Base-by-base conservation (phyloP, 1,284 basidiomycete species). In the Puccinia horiana region DNA sequence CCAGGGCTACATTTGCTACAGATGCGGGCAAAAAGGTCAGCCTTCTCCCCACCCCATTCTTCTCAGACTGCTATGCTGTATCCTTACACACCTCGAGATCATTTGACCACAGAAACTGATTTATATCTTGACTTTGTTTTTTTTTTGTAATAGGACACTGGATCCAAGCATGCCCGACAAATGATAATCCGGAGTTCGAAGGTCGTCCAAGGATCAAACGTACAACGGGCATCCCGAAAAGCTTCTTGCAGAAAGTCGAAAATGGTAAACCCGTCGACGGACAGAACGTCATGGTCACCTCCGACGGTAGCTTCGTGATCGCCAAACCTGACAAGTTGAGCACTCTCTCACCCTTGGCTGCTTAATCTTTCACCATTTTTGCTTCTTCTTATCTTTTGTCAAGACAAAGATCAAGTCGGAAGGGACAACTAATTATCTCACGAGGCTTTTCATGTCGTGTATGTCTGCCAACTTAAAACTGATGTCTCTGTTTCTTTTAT, bases 131-230 rank as follows among this genome's bases (percentile, higher is more conserved):
- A 84, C 72, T n/a, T n/a, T n/a, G n/a, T 12, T 81, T 58, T 40
- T n/a, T 44, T 52, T 61, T 70, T 44, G 1, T 1, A 52, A 42
- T 87, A 96, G 94, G 95, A 42, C 97, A 99, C 86, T 99, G 97
- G 97, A 99, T 99, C 84, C 96, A 99, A 87, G 94, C 97, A 84
- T 99, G 97, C 86, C 97, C 97, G 0, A 97, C 95, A 3, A 98
- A 98, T 87, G 95, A 94, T 85, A 94, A 99, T 87, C 92, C 94
- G 52, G 94, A 96, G 49, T 97, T 92, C 84, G 94, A 97, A 87
- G 94, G 98, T 85, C 90, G 93, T 83, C 96, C 96, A 76, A 92
- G 96, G 42, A 96, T 98, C 87, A 98, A 98, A 87, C 91, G 97
- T 77, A 98, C 97, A 2, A 99, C 97, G 4, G 97, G 97, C 88